Conservation (phyloP, 179 eudicot species). For the Dionaea muscipula region DNA sequence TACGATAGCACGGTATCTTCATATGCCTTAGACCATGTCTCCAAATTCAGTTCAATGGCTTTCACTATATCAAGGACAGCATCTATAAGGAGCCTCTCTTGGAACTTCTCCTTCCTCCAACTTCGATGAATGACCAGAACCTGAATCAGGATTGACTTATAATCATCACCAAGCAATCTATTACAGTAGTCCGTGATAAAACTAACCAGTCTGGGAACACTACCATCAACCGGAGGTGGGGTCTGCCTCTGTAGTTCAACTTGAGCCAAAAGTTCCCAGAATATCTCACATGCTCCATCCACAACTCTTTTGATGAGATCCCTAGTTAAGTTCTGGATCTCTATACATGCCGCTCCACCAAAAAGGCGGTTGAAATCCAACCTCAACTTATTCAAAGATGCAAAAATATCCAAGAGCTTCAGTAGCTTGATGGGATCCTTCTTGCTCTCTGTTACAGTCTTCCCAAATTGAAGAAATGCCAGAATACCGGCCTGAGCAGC, state of each 20-base stretch:
- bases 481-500: constrained; percentile 91
- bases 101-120: constrained; percentile 93
- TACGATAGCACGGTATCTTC: constrained; percentile 38
- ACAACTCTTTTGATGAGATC: constrained; percentile 78
- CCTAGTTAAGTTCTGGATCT: constrained; percentile 74
- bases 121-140: constrained; percentile 87
- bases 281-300: constrained; percentile 84
- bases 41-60: constrained; percentile 74
- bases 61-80: constrained; percentile 60
- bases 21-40: constrained; percentile 79
- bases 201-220: constrained; percentile 73
- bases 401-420: constrained; percentile 79
- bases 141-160: constrained; percentile 75
- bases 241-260: constrained; percentile 87
- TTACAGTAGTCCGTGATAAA: constrained; percentile 87
- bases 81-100: constrained; percentile 64
- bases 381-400: constrained; percentile 69
- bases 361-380: constrained; percentile 87
- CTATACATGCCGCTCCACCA: constrained; percentile 88
- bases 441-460: constrained; percentile 92
- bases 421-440: constrained; percentile 88
- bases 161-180: constrained; percentile 75
- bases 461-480: constrained; percentile 86
- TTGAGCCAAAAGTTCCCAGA: constrained; percentile 87
- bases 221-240: constrained; percentile 82